Evolutionary conservation across 208 protist species (phyloP).

Genomic region (Leishmania turanica): DNA sequence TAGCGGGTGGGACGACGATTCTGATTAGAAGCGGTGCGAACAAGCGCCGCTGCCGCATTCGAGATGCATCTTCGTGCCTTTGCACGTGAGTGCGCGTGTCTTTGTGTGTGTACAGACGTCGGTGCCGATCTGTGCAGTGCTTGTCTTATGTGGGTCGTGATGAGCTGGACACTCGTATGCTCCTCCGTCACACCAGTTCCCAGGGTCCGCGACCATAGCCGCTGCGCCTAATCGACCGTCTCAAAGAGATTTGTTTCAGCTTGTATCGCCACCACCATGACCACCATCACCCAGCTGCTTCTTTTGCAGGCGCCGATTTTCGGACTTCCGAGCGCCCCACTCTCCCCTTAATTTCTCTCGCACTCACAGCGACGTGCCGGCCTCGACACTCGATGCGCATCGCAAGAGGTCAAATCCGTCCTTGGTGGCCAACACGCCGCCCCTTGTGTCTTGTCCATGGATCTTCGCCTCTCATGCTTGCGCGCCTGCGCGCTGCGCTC

Average conservation of each 20-base stretch:
- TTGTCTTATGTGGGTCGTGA: background rate
- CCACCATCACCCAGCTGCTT: background rate
- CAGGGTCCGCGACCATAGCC: background rate
- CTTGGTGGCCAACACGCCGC: background rate
- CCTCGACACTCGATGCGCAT: background rate
- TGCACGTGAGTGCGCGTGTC: background rate
- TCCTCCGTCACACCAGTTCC: background rate
- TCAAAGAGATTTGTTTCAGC: background rate
- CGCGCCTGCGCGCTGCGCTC: background rate
- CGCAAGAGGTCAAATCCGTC: background rate
- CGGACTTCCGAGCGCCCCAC: background rate
- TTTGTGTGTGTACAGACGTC: background rate
- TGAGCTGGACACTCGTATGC: too few relatives aligned
- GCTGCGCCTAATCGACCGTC: background rate
- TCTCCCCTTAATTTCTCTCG: background rate
- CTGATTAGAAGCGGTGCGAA: conserved; percentile 10
- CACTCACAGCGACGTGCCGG: background rate
- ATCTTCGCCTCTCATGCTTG: background rate
- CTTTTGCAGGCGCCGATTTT: too few relatives aligned
- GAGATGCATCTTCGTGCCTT: background rate
- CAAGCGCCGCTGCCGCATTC: background rate
- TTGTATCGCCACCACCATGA: background rate
- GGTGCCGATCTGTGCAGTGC: background rate
- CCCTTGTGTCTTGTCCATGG: background rate
- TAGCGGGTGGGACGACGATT: conserved; percentile 89